Percentiles rank a stretch among this genome's conserved stretches.
Conservation (phyloP, 2,329 filamentous ascomycete genomes). For the Epichloe hybrida region DNA sequence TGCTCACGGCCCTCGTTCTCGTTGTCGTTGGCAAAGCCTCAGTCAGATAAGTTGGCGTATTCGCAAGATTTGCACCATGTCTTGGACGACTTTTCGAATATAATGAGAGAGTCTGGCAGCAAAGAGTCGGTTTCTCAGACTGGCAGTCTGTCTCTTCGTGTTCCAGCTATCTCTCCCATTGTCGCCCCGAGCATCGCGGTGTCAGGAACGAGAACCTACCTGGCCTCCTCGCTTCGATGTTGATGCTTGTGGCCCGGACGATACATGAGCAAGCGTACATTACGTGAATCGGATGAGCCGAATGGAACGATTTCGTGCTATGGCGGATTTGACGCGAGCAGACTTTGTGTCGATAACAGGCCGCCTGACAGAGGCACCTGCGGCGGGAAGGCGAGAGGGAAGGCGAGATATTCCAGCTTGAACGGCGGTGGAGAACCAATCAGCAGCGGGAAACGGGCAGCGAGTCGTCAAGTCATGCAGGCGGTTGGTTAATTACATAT, state of each 20-base stretch:
- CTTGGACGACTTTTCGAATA: constrained; percentile 19
- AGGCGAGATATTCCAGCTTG: neutral
- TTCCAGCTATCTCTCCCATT: constrained; percentile 5
- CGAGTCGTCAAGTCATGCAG: too few species aligned
- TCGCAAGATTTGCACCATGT: constrained; percentile 27
- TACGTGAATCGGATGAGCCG: constrained; percentile 3
- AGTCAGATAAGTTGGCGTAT: constrained; percentile 17
- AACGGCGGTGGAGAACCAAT: constrained; percentile 11
- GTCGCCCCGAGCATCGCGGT: neutral
- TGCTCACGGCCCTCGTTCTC: too few species aligned
- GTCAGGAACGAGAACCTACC: neutral
- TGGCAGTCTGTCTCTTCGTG: constrained; percentile 11
- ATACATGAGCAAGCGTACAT: constrained; percentile 25
- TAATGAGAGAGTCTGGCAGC: constrained; percentile 28
- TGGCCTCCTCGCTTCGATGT: constrained; percentile 26
- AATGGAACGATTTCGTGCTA: neutral
- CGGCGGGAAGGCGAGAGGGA: too few species aligned
- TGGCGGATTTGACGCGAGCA: neutral
- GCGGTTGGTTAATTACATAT: too few species aligned
- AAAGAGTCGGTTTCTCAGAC: constrained; percentile 13
- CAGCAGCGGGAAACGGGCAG: too few species aligned
- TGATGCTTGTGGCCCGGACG: constrained; percentile 31
- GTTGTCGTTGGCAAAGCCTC: neutral
- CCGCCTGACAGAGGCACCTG: neutral
- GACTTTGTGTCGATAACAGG: neutral